Evolutionary conservation across 768 basidiomycete species (phyloP).

Genomic region (Suillus placidus): DNA sequence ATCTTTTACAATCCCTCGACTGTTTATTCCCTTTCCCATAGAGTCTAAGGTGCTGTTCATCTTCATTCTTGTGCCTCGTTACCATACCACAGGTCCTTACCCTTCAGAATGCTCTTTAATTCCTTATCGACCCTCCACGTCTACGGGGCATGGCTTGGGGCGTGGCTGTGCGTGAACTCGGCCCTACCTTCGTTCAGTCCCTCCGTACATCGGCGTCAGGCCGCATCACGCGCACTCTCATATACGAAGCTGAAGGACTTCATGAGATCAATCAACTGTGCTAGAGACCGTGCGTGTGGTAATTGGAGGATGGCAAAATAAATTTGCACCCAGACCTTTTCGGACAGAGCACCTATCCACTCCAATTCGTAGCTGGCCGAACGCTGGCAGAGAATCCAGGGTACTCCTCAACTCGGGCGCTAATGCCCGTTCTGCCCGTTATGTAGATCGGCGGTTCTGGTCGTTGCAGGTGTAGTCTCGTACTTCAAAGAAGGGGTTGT

Average conservation of each 20-base stretch:
- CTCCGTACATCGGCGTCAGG: constrained; percentile 61
- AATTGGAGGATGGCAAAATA: constrained; percentile 70
- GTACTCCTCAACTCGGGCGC: constrained; percentile 63
- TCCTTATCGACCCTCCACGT: constrained; percentile 86
- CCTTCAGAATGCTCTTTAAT: constrained; percentile 98
- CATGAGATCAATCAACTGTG: constrained; percentile 97
- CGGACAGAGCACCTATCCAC: constrained; percentile 78
- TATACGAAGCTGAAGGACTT: constrained; percentile 87
- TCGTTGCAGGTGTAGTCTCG: constrained; percentile 75
- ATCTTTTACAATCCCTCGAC: constrained; percentile 81
- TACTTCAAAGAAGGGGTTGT: constrained; percentile 72
- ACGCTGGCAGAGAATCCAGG: constrained; percentile 82
- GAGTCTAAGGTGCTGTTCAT: constrained; percentile 70
- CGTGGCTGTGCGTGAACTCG: constrained; percentile 80
- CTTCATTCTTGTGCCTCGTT: constrained; percentile 92
- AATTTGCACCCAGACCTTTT: constrained; percentile 74
- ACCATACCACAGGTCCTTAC: constrained; percentile 82
- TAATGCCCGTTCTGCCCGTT: constrained; percentile 77
- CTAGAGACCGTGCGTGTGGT: constrained; percentile 84
- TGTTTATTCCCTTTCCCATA: constrained; percentile 67
- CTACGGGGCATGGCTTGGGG: too few relatives aligned
- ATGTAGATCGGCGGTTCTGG: constrained; percentile 82
- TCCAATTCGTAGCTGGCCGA: constrained; percentile 70
- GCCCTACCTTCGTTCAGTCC: constrained; percentile 76
- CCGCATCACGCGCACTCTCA: constrained; percentile 69